Base-by-base conservation (phyloP, 2,329 filamentous ascomycete species). In the Amesomyces nigricolor region DNA sequence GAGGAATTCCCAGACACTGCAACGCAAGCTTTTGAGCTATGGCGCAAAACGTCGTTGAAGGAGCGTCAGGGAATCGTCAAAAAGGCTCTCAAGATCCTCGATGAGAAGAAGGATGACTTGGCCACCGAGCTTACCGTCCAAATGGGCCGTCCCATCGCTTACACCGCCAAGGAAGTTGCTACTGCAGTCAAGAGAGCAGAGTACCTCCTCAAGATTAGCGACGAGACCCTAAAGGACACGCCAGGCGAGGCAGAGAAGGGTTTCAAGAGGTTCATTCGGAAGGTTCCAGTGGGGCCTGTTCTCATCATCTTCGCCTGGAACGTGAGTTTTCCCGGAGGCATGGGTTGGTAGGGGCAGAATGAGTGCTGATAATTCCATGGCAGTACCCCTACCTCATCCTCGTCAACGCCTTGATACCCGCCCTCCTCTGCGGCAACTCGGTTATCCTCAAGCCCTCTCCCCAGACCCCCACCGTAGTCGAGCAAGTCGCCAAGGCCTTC, bases 301-400 rank as follows among this genome's bases (percentile, higher is more conserved):
- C 78, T 97, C 57, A 80, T 96, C 62, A 83, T 97, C 58, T 96
- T 96, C 72, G 88, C 92, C 0, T 97, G 92, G 92, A 97, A 97
- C 74, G 91, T 94, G 73, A 74, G 89, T 71, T 22, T 8, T 51
- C 2, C 45, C 26, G 9, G 8, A 3, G 8, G 8, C 1, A 13
- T 6, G 3, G 4, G 4, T 9, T 17, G 16, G 16, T 9, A 3
- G 9, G 2, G 13, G 3, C 7, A 47, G 9, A 13, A 44, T 26
- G 42, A 6, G 26, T 37, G 42, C 47, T 57, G 26, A 55, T 40
- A 22, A 60, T 14, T 16, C 10, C 13, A 26, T 51, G 47, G 11
- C 64, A 95, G 90, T 97, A 97, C 68, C 92, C 92, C 22, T 97
- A 96, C 71, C 78, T 97, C 47, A 95, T 91, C 62, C 82, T 96